Evolutionary conservation across 305 asterid species (phyloP).

Genomic region (Solanum hybrid): DNA sequence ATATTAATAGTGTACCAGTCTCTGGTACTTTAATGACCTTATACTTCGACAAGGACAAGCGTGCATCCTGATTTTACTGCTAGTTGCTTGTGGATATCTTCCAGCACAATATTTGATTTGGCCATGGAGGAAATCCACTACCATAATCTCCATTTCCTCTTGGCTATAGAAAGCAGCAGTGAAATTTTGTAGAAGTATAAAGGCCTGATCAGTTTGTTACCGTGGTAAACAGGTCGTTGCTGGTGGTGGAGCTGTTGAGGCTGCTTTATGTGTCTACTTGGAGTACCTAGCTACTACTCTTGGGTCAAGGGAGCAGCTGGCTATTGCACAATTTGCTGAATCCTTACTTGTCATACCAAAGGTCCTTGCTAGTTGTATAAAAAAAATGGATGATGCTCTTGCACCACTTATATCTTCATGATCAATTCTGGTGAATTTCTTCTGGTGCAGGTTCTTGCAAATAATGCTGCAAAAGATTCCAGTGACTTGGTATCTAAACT

Average conservation of each 20-base stretch:
- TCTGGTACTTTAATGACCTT: background rate
- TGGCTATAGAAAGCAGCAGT: background rate
- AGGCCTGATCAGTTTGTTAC: background rate
- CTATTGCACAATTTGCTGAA: constrained; percentile 93
- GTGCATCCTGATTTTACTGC: background rate
- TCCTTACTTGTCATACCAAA: constrained; percentile 83
- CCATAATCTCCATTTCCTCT: background rate
- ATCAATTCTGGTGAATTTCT: background rate
- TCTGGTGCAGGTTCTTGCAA: constrained; percentile 76
- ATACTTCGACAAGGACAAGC: background rate
- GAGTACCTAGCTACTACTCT: constrained; percentile 90
- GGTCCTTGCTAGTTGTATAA: constrained; percentile 23
- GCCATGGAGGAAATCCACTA: background rate
- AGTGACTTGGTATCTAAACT: constrained; percentile 87
- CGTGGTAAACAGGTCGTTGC: constrained; percentile 65
- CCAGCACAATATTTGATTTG: background rate
- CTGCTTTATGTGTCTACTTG: constrained; percentile 86
- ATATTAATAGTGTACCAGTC: background rate
- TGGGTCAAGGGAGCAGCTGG: constrained; percentile 95
- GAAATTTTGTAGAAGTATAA: background rate
- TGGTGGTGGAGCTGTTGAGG: constrained; percentile 99
- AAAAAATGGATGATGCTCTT: background rate
- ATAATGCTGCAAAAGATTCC: constrained; percentile 98
- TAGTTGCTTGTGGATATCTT: background rate
- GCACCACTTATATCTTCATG: background rate